Evolutionary conservation across 73 alveolate genomes (phyloP), one percentile per base, ranked within the genome.

Genomic region (Paramecium bursaria): DNA sequence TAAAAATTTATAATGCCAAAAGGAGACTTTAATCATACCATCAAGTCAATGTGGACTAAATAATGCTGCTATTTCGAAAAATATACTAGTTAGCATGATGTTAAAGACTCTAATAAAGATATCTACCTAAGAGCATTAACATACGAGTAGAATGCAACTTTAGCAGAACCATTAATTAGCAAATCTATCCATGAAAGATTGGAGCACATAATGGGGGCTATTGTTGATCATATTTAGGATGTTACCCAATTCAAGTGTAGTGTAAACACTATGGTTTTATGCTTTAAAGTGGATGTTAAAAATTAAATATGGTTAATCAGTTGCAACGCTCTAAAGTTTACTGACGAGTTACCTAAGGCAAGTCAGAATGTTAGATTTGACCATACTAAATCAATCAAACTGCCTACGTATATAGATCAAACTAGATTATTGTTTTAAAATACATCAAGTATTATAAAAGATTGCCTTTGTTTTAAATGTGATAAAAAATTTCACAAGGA

Each of bases 271-370:
- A 57, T 57, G 76, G 31, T 3, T 25, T 29, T 57, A 5, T 33
- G 31, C 7, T 11, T 57, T 11, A 23, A 29, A 11, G 7, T 26
- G 31, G 76, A 57, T 29, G 39, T 29, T 30, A 2, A 10, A 3
- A 50, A 44, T 57, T 26, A 29, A n/a, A 57, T 57, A 29, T 57
- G 76, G 76, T 57, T 26, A 2, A 57, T n/a, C n/a, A n/a, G n/a
- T n/a, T n/a, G n/a, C n/a, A n/a, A n/a, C n/a, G n/a, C n/a, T n/a
- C n/a, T n/a, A n/a, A n/a, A n/a, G n/a, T n/a, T n/a, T n/a, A n/a
- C n/a, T n/a, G n/a, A n/a, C n/a, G n/a, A n/a, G n/a, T n/a, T n/a
- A n/a, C n/a, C n/a, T n/a, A n/a, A n/a, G n/a, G n/a, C n/a, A n/a
- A n/a, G n/a, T n/a, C n/a, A n/a, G n/a, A n/a, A n/a, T n/a, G n/a